Evolutionary conservation across 257 asterid species (phyloP), one percentile per base, ranked within the genome.

Genomic region (Fraxinus anomala): DNA sequence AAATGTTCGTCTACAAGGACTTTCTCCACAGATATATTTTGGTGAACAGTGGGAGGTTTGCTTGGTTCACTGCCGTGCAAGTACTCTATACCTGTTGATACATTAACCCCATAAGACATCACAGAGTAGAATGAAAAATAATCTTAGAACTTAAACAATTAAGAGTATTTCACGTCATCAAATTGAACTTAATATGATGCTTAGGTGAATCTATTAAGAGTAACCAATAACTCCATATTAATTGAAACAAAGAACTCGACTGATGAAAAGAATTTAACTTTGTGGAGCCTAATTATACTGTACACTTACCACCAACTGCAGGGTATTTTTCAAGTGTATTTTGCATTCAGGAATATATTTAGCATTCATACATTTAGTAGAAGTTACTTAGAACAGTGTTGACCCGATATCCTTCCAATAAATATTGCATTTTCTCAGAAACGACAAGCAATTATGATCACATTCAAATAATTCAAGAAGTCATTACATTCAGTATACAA

Each of bases 21-120:
- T 79, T 96, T 92, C 80, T 91, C 97, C 0, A 90, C 97, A 0
- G 97, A 93, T 42, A 96, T 88, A 86, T 96, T 96, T 75, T 89
- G 96, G 87, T 96, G 99, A 51, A 96, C 78, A 74, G 92, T 89
- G 17, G 93, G 84, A 10, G 92, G 92, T 77, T 93, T 91, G 88
- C 80, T 85, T 14, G 87, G 59, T 70, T 88, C 97, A 5, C 72
- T 61, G 83, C 92, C 54, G 86, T 93, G 99, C 76, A 96, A 78
- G 77, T 92, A 96, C 79, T 81, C 89, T 2, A 96, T 56, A 8
- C 99, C 99, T 96, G 91, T 77, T 39, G 16, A 71, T 24, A 82
- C 28, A 77, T 33, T 47, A 61, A 77, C 14, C 3, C 72, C 26
- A 16, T 65, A 44, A 69, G 54, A 44, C 51, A 24, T 80, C 7